Percentiles rank a stretch among this genome's conserved stretches.
Evolutionary conservation across 2,329 filamentous ascomycete species (phyloP).

Genomic region (Biscogniauxia mediterranea): DNA sequence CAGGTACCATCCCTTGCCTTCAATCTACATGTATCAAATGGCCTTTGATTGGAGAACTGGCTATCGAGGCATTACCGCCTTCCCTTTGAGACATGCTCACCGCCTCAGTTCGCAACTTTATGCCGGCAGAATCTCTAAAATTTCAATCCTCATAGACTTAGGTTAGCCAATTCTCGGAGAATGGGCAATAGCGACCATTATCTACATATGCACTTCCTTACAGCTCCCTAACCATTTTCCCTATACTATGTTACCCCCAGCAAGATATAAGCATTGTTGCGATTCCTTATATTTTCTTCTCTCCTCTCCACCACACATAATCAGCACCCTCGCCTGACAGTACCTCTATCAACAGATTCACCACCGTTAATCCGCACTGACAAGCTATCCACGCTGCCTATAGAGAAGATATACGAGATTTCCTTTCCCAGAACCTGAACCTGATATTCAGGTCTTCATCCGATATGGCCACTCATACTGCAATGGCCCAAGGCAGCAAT

Average conservation of each 20-base stretch:
- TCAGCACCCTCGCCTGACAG: not conserved
- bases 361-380: not conserved
- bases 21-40: too few relatives aligned
- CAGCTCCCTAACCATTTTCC: too few relatives aligned
- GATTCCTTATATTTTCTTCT: not conserved
- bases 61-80: conserved; percentile 1
- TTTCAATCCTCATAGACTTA: not conserved
- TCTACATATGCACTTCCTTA: not conserved
- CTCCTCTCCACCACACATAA: not conserved
- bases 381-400: not conserved
- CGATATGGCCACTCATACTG: conserved; percentile 34
- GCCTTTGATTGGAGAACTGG: not conserved
- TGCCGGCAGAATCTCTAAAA: conserved; percentile 17
- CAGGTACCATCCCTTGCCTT: too few relatives aligned
- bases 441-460: not conserved
- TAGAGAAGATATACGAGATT: not conserved
- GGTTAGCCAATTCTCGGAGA: not conserved
- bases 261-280: too few relatives aligned
- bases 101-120: conserved; percentile 11
- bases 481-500: conserved; percentile 35
- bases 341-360: not conserved
- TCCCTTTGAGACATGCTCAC: conserved; percentile 1
- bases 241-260: too few relatives aligned
- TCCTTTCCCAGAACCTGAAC: not conserved
- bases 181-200: not conserved